Percentiles rank a stretch among this genome's conserved stretches.
Evolutionary conservation across 2,329 filamentous ascomycete genomes (phyloP).

Genomic region (Beauveria caledonica): DNA sequence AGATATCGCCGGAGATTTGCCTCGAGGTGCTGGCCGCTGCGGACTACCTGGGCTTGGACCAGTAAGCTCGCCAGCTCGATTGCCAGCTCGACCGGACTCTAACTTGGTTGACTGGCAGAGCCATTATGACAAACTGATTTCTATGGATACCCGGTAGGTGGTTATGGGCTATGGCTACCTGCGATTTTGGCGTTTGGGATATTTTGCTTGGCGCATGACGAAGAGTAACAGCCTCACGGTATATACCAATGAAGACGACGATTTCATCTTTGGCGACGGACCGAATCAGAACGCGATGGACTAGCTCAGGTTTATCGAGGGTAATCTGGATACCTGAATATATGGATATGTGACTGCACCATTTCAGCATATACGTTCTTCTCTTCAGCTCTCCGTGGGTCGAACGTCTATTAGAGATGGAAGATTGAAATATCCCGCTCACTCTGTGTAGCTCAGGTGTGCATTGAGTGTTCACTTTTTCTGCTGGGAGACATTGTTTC

Average conservation of each 20-base stretch:
- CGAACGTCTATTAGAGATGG: conserved; percentile 47
- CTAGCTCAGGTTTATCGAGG: not conserved
- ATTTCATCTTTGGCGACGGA: not conserved
- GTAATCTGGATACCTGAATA: not conserved
- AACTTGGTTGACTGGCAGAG: conserved; percentile 23
- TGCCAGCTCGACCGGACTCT: conserved; percentile 18
- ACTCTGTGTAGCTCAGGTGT: conserved; percentile 41
- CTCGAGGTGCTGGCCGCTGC: conserved; percentile 70
- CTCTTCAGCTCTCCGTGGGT: conserved; percentile 40
- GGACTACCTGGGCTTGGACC: conserved; percentile 65
- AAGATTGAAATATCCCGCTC: conserved; percentile 42
- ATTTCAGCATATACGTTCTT: conserved; percentile 49
- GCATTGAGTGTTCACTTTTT: conserved; percentile 41
- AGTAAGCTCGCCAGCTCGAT: conserved; percentile 25
- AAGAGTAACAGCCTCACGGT: not conserved
- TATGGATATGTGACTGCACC: conserved; percentile 18
- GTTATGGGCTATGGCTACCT: not conserved
- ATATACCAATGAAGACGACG: not conserved
- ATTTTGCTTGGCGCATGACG: not conserved
- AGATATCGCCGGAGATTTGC: conserved; percentile 67
- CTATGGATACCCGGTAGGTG: not conserved
- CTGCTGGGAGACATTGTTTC: conserved; percentile 32
- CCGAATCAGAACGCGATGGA: not conserved
- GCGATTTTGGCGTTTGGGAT: not conserved
- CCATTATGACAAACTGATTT: conserved; percentile 29